Evolutionary conservation across 805 yeast species (phyloP), one percentile per base, ranked within the genome.

Genomic region (Yarrowia sp.): DNA sequence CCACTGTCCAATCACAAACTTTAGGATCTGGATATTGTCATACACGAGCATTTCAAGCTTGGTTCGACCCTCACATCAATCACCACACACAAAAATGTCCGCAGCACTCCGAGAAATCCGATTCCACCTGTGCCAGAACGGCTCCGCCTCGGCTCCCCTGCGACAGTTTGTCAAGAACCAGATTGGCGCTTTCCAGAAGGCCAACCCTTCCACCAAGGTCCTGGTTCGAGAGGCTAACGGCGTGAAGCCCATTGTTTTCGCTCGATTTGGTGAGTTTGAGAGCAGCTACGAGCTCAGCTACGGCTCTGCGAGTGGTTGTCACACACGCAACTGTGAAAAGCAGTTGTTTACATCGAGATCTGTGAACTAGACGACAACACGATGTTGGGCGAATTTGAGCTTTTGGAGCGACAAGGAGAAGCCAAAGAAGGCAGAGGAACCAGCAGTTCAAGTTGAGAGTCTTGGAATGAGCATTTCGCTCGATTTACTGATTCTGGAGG

Each of bases 111-210:
- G 80, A 72, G 96, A 90, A 78, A 79, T 90, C 70, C 82, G 96
- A 74, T 87, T 88, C 75, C 90, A 89, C 70, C 78, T 89, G 66
- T 86, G 90, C 31, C 94, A 87, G 74, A 80, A 86, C n/a, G 87
- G 88, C n/a, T 83, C 83, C 65, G 83, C 89, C 5, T 83, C 92
- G 13, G 78, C 77, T 9, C 84, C 87, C 7, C 77, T 88, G 68
- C 84, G 80, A 55, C 47, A 55, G 47, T 55, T 55, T 31, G 41
- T 55, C 61, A 55, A 55, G 61, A 38, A 44, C 29, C 61, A 55
- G 61, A 55, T 55, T 31, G 46, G 47, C 22, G 38, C 77, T n/a
- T 75, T 90, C 68, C 81, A 81, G 69, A 81, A 82, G 71, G 71
- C 81, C 64, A 83, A 88, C 69, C 85, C 92, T 63, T 75, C 77